Conservation (phyloP, 2,329 filamentous ascomycete genomes). For the Hypoxylon sp. region DNA sequence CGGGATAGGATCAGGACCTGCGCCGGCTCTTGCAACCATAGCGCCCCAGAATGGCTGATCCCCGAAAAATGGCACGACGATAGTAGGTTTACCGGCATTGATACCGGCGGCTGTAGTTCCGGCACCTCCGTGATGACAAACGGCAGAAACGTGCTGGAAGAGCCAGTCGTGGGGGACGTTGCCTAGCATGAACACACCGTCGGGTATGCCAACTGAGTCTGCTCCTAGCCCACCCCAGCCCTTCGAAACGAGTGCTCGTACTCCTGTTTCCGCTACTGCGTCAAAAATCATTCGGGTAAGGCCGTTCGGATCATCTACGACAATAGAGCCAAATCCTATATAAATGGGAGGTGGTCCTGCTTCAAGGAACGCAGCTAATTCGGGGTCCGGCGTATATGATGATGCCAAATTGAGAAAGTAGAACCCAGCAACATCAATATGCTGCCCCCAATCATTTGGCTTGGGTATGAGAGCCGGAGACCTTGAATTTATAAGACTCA, state of each 20-base stretch:
- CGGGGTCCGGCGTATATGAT: slow-evolving; percentile 54
- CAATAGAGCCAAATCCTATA: slow-evolving; percentile 71
- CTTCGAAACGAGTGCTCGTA: slow-evolving; percentile 86
- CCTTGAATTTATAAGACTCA: slow-evolving; percentile 43
- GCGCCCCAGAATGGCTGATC: slow-evolving; percentile 88
- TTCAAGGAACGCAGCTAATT: slow-evolving; percentile 60
- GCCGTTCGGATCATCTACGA: slow-evolving; percentile 64
- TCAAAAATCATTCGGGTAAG: slow-evolving; percentile 63
- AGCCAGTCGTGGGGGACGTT: slow-evolving; percentile 93
- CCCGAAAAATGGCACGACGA: slow-evolving; percentile 89
- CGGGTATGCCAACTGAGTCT: slow-evolving; percentile 77
- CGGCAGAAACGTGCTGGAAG: slow-evolving; percentile 83
- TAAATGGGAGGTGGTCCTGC: slow-evolving; percentile 66
- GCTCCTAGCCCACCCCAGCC: slow-evolving; percentile 90
- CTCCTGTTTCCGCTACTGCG: slow-evolving; percentile 63
- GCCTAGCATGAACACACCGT: slow-evolving; percentile 85
- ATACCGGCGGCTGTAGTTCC: slow-evolving; percentile 92
- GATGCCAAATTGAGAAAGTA: slow-evolving; percentile 64
- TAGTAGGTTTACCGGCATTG: slow-evolving; percentile 81
- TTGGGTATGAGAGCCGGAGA: slow-evolving; percentile 65
- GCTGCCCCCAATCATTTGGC: slow-evolving; percentile 67
- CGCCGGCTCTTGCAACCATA: slow-evolving; percentile 80
- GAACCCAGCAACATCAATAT: slow-evolving; percentile 69
- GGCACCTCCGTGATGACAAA: slow-evolving; percentile 90
- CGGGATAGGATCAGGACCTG: slow-evolving; percentile 78